phyloP scores from a whole-genome alignment of 371 early-diverging fungal genomes.

The Conidiobolus incongruus region DNA sequence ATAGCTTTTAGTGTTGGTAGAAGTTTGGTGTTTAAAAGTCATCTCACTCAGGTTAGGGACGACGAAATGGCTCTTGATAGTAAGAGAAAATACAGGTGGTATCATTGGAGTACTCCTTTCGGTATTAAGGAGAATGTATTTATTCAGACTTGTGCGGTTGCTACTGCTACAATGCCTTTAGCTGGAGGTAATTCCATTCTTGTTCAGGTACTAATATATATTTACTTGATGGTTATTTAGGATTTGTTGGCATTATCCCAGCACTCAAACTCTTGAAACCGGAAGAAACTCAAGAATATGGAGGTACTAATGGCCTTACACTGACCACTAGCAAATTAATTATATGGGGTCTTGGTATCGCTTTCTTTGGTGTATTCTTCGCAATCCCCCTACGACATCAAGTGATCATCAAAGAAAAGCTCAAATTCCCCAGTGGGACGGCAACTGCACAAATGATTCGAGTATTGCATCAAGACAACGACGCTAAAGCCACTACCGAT shows the following conservation, averaged over 20 bases:
- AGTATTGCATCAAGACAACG: slow-evolving; percentile 33
- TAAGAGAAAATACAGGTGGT: not conserved
- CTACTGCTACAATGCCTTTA: slow-evolving; percentile 68
- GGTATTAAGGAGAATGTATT: slow-evolving; percentile 60
- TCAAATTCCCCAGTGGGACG: slow-evolving; percentile 67
- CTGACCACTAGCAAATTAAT: slow-evolving; percentile 24
- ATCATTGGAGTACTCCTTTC: slow-evolving; percentile 16
- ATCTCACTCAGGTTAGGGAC: too few relatives aligned
- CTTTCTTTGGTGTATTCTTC: slow-evolving; percentile 79
- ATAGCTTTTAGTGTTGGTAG: slow-evolving; percentile 45
- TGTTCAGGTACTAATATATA: not conserved
- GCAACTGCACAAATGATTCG: slow-evolving; percentile 75
- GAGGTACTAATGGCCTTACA: slow-evolving; percentile 10
- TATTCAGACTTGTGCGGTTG: slow-evolving; percentile 57
- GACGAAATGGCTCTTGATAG: too few relatives aligned
- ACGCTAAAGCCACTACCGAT: slow-evolving; percentile 2
- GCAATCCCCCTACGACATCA: slow-evolving; percentile 63
- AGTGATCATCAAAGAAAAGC: slow-evolving; percentile 52
- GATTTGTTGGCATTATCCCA: slow-evolving; percentile 57
- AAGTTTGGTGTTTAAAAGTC: too few relatives aligned
- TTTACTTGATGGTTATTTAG: slow-evolving; percentile 7
- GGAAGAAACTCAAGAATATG: slow-evolving; percentile 19
- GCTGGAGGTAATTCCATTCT: slow-evolving; percentile 21
- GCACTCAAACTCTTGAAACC: slow-evolving; percentile 38
- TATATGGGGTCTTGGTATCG: slow-evolving; percentile 56